These are phyloP conservation scores for Argentina anserina DNA, from an alignment of 306 rosid species.

Conservation along the genomic window DNA sequence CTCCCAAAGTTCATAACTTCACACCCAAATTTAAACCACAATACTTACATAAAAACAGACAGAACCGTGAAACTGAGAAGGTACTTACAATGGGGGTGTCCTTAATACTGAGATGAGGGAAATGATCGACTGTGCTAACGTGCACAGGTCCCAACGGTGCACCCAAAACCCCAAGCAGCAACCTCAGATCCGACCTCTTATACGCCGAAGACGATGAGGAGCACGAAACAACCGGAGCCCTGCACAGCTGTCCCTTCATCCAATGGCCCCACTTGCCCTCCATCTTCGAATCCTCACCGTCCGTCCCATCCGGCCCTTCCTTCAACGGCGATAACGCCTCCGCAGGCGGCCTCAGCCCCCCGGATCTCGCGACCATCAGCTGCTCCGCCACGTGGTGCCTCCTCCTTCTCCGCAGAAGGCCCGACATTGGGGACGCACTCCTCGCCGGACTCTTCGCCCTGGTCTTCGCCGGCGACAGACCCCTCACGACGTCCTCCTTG, in stretches of 20 bases:
- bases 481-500: constrained; percentile 78
- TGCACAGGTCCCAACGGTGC: constrained; percentile 95
- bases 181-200: constrained; percentile 87
- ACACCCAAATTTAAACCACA: background rate
- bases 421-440: constrained; percentile 66
- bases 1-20: background rate
- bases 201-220: constrained; percentile 58
- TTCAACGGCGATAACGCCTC: constrained; percentile 93
- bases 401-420: constrained; percentile 63
- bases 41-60: background rate
- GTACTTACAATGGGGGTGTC: constrained; percentile 93
- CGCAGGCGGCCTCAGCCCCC: constrained; percentile 71
- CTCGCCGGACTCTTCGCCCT: constrained; percentile 68
- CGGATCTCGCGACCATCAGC: constrained; percentile 69
- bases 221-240: constrained; percentile 72
- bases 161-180: constrained; percentile 88
- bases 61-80: background rate
- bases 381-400: constrained; percentile 58
- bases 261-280: constrained; percentile 87
- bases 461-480: constrained; percentile 77
- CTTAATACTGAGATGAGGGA: constrained; percentile 93
- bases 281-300: constrained; percentile 53
- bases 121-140: constrained; percentile 71
- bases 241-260: constrained; percentile 79
- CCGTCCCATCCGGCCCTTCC: constrained; percentile 92